Base-by-base conservation (phyloP, 495 filamentous ascomycete species). In the Penicillium maclennaniae region DNA sequence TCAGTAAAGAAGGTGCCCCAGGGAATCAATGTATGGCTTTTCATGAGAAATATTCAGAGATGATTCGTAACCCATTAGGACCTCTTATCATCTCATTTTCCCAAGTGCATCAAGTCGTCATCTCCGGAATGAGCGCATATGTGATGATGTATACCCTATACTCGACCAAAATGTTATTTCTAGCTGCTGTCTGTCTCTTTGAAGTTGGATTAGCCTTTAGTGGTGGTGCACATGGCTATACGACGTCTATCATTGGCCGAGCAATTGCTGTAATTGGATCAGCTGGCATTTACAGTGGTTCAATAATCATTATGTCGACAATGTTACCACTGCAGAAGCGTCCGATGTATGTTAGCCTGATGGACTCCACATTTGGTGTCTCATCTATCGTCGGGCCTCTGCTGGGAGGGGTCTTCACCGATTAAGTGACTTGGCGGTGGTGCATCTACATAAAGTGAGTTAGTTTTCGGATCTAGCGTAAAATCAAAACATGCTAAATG, bases 171-270 rank as follows among this genome's bases (percentile, higher is more conserved):
- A 68, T 54, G 36, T 67, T 83, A 10, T 91, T 83, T 64, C 63
- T 91, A 2, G 51, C 61, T 9, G 79, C 84, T 43, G 78, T 91
- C 1, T 25, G 61, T 0, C 19, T 87, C 25, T 87, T 86, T 54
- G 83, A 85, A 60, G 60, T 83, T 31, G 85, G 85, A n/a, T 80
- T 80, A 19, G 69, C 85, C 21, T 67, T 95, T 43, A 93, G 88
- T 61, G 89, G 82, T 37, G 80, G 80, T 1, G 87, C 91, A 1
- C 84, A 86, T 1, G 85, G 70, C 40, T 89, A 85, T 15, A 74
- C 76, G 0, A 78, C 80, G 6, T 79, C 95, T 44, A 92, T 93
- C 54, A 62, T 90, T 43, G 89, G 89, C 1, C 63, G 69, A 16
- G 69, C 68, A 3, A 65, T 72, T 57, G 79, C 73, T 66, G 80